Evolutionary conservation across 108 stramenopile species (phyloP).

Genomic region (Cyclostephanos tholiformis): DNA sequence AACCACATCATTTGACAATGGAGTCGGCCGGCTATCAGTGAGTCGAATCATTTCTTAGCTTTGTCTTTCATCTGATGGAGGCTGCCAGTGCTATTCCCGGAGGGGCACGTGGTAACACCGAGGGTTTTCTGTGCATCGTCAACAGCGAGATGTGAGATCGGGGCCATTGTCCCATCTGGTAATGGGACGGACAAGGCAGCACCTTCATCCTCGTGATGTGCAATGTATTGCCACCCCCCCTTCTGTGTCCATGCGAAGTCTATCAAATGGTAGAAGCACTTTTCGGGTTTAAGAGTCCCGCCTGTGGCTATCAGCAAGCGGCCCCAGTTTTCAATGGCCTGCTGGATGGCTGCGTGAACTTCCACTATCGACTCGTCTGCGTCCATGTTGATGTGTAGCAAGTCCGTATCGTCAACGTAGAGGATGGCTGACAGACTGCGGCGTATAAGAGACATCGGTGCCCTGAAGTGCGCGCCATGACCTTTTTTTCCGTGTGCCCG

Average conservation of each 20-base stretch:
- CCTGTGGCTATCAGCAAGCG: constrained; percentile 15
- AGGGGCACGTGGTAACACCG: constrained; percentile 15
- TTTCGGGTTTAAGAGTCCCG: constrained; percentile 19
- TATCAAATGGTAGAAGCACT: constrained; percentile 25
- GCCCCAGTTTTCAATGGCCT: constrained; percentile 9
- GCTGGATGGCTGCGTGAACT: neutral
- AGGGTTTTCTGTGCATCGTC: constrained; percentile 9
- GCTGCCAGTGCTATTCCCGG: neutral
- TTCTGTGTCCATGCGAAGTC: constrained; percentile 5
- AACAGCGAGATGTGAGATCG: neutral
- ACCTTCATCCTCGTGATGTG: neutral
- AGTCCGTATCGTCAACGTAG: constrained; percentile 16
- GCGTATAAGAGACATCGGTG: neutral
- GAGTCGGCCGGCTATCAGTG: neutral
- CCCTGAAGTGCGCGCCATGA: neutral
- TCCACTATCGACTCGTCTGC: neutral
- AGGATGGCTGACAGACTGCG: constrained; percentile 1
- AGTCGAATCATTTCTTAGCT: neutral
- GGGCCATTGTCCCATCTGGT: neutral
- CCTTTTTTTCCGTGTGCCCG: constrained; percentile 15
- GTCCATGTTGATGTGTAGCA: constrained; percentile 11
- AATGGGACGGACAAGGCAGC: constrained; percentile 5
- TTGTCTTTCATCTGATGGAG: neutral
- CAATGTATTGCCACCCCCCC: constrained; percentile 13
- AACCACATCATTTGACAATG: constrained; percentile 7